Evolutionary conservation across 2,329 filamentous ascomycete genomes (phyloP).

Genomic region (Colletotrichum sp.): DNA sequence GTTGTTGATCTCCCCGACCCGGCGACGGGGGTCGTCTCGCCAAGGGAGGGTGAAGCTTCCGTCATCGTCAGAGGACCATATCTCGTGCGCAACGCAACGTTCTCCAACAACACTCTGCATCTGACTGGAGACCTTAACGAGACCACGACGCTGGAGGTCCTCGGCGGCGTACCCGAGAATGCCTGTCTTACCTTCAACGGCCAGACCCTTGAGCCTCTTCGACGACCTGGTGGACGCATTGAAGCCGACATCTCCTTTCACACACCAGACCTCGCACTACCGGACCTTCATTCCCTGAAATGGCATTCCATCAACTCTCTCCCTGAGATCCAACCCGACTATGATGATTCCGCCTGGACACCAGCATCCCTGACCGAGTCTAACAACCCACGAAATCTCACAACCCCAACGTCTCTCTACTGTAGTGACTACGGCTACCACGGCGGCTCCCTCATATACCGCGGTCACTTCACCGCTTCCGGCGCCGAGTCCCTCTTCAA

Average conservation of each 20-base stretch:
- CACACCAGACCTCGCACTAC: conserved; percentile 13
- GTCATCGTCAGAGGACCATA: background rate
- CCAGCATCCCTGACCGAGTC: conserved; percentile 33
- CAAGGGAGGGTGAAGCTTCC: background rate
- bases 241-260: conserved; percentile 21
- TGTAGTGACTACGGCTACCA: conserved; percentile 74
- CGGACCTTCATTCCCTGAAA: background rate
- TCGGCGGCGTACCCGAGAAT: background rate
- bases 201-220: conserved; percentile 4
- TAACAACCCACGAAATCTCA: conserved; percentile 30
- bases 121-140: background rate
- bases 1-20: background rate
- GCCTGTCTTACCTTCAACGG: conserved; percentile 23
- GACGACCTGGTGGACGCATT: conserved; percentile 6
- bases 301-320: conserved; percentile 25
- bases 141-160: background rate
- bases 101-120: background rate
- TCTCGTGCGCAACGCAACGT: background rate
- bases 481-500: conserved; percentile 61
- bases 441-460: conserved; percentile 67
- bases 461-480: conserved; percentile 66
- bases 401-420: conserved; percentile 70
- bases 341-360: conserved; percentile 48
- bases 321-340: conserved; percentile 23
- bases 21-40: background rate